Conservation (phyloP, 208 protist species). For the Wallacemonas sp. region DNA sequence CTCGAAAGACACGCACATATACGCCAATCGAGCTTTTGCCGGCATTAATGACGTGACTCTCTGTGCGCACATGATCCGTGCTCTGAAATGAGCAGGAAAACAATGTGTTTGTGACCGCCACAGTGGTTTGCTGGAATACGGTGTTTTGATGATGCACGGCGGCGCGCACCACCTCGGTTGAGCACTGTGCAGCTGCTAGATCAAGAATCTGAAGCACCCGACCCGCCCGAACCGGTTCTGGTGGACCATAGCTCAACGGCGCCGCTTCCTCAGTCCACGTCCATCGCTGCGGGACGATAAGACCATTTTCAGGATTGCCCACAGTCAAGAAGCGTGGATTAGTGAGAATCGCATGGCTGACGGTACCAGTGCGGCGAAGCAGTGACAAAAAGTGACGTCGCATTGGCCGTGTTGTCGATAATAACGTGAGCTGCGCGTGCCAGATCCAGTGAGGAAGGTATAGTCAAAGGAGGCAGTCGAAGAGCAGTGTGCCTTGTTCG, state of each 20-base stretch:
- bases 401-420: too few species aligned
- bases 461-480: too few species aligned
- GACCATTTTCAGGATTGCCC: neutral
- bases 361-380: neutral
- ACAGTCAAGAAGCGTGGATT: constrained; percentile 1
- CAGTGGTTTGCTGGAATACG: constrained; percentile 21
- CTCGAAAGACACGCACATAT: constrained; percentile 21
- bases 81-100: constrained; percentile 29
- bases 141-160: neutral
- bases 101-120: constrained; percentile 40
- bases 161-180: constrained; percentile 2
- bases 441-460: too few species aligned
- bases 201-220: constrained; percentile 12
- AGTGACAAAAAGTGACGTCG: too few species aligned
- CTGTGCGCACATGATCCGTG: constrained; percentile 32
- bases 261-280: constrained; percentile 13
- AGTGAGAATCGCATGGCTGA: neutral
- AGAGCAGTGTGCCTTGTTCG: too few species aligned
- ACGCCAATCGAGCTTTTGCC: constrained; percentile 35
- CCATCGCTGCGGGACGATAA: neutral
- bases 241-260: neutral
- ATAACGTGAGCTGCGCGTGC: too few species aligned
- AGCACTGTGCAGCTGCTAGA: constrained; percentile 3
- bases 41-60: constrained; percentile 20
- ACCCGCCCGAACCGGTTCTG: neutral